phyloP scores from a whole-genome alignment of 116 monocot genomes.

The Thalassia testudinum region DNA sequence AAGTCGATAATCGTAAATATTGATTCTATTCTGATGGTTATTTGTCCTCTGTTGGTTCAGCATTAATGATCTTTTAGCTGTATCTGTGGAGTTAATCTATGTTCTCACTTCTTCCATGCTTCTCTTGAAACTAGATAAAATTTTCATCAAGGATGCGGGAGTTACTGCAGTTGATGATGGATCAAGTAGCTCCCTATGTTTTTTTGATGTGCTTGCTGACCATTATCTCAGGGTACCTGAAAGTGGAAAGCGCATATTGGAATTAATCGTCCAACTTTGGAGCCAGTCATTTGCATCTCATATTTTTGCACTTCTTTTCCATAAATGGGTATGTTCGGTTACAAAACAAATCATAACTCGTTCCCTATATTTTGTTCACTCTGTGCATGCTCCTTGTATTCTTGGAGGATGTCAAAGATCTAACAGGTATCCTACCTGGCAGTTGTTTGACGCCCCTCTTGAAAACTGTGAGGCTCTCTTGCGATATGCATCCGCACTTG shows the following conservation, averaged over 20 bases:
- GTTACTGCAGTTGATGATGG: slow-evolving; percentile 21
- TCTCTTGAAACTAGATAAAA: slow-evolving; percentile 28
- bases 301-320: slow-evolving; percentile 96
- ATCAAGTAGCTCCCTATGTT: slow-evolving; percentile 32
- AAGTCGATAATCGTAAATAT: no score
- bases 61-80: no score
- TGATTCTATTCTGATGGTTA: no score
- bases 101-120: no score
- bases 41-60: no score
- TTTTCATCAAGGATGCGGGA: slow-evolving; percentile 39
- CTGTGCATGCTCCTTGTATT: not conserved
- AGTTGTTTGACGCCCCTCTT: slow-evolving; percentile 85
- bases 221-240: slow-evolving; percentile 67
- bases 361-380: not conserved
- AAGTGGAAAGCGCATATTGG: slow-evolving; percentile 62
- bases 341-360: not conserved
- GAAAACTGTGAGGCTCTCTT: slow-evolving; percentile 42
- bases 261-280: slow-evolving; percentile 92
- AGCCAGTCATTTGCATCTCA: slow-evolving; percentile 92
- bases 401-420: not conserved
- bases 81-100: no score
- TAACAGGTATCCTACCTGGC: not conserved
- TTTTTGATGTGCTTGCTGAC: slow-evolving; percentile 90
- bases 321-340: slow-evolving; percentile 69
- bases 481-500: slow-evolving; percentile 93